Evolutionary conservation across 2,329 filamentous ascomycete genomes (phyloP).

Genomic region (Ascochyta pisi): DNA sequence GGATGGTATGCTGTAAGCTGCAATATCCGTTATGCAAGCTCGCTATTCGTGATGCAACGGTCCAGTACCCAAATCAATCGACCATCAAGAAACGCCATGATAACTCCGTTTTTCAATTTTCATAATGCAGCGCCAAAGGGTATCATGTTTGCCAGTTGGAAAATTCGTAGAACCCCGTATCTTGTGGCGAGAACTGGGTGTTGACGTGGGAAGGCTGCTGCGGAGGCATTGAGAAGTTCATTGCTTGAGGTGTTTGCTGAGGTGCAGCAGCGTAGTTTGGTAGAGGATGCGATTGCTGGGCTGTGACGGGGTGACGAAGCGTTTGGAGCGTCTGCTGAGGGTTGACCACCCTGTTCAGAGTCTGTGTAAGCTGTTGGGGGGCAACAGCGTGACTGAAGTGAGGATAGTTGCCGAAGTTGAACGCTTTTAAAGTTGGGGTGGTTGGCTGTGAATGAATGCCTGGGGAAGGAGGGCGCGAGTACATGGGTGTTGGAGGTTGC

Average conservation of each 20-base stretch:
- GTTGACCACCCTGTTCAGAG: constrained; percentile 17
- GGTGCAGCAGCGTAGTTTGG: constrained; percentile 13
- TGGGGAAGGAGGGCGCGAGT: constrained; percentile 12
- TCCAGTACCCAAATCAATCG: not conserved
- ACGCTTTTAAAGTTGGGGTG: constrained; percentile 30
- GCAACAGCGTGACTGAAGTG: constrained; percentile 19
- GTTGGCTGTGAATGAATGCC: constrained; percentile 38
- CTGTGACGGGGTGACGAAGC: constrained; percentile 17
- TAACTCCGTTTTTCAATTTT: constrained; percentile 9
- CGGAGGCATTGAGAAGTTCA: constrained; percentile 11
- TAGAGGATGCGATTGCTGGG: constrained; percentile 15
- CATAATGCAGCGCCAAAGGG: not conserved
- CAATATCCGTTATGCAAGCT: constrained; percentile 13
- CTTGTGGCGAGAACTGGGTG: constrained; percentile 14
- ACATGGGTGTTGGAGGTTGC: constrained; percentile 20
- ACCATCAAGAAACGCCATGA: constrained; percentile 7
- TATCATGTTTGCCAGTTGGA: constrained; percentile 11
- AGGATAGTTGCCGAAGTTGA: constrained; percentile 19
- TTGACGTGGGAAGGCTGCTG: constrained; percentile 15
- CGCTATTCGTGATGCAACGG: constrained; percentile 11
- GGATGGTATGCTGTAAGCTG: constrained; percentile 4
- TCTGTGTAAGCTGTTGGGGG: constrained; percentile 19
- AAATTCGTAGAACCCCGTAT: constrained; percentile 13
- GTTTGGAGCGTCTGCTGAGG: constrained; percentile 17
- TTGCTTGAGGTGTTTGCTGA: constrained; percentile 13